Base-by-base conservation (phyloP, 768 basidiomycete species). In the Coprinopsis marcescibilis region DNA sequence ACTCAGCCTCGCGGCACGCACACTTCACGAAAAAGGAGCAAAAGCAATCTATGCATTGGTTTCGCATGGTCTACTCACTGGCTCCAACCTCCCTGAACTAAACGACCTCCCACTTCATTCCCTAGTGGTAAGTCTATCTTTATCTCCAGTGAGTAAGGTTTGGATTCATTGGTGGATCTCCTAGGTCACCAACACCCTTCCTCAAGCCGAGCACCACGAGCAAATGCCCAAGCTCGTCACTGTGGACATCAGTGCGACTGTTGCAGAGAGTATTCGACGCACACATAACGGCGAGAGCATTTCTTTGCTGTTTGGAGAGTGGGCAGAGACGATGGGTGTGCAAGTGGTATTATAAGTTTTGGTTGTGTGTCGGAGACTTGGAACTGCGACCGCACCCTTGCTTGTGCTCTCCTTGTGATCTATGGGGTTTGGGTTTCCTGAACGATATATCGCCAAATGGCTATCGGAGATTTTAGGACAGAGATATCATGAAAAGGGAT, bases 251-350 rank as follows among this genome's bases (percentile, higher is more conserved):
- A 88, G 84, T 59, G 80, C 89, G 21, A 90, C 89, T 29, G 83
- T 99, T 54, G 89, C 96, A 4, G 96, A 99, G 71, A 92, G 89
- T 55, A 96, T 99, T 46, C 83, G 96, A 33, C 76, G 95, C 50
- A 93, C 89, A 2, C 91, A 94, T 64, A 94, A 94, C 51, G 91
- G 92, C 48, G 91, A 94, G 68, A 91, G 89, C 52, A 92, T 94
- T 58, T 89, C 87, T 52, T 61, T 92, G 27, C 69, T 94, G 10
- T 93, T 94, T 55, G 87, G 85, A 32, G 89, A 90, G 57, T 89
- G 85, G 82, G 72, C 82, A 20, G 82, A 83, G 56, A 65, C 65
- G 6, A 61, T 69, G 13, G 67, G 63, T 42, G 62, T 73, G 42
- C 62, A 67, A 21, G 61, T 73, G 24, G 45, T 71, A 25, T 73